Evolutionary conservation across 345 rosid genomes (phyloP).

Genomic region (Barbarea vulgaris): DNA sequence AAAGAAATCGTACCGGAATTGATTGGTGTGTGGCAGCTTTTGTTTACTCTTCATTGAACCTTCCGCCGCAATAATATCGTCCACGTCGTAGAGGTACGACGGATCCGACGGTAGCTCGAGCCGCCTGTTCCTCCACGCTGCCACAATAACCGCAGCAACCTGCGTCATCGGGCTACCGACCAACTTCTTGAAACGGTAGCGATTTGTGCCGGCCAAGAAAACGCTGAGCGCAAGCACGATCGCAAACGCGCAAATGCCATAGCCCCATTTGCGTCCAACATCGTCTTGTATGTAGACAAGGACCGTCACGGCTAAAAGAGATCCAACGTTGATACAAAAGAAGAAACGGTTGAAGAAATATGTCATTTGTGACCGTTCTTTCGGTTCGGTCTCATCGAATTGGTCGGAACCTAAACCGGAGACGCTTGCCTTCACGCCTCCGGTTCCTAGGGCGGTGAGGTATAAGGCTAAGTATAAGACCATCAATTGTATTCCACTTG

Average conservation of each 20-base stretch:
- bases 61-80: conserved; percentile 52
- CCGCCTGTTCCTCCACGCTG: conserved; percentile 68
- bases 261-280: conserved; percentile 85
- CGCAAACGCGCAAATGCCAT: conserved; percentile 80
- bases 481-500: conserved; percentile 61
- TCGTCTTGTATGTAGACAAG: conserved; percentile 92
- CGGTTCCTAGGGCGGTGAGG: conserved; percentile 87
- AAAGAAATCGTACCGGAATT: conserved; percentile 61
- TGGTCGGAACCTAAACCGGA: conserved; percentile 98
- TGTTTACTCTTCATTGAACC: conserved; percentile 64
- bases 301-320: conserved; percentile 77
- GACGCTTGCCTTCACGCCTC: conserved; percentile 93
- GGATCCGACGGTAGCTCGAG: conserved; percentile 65
- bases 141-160: conserved; percentile 64
- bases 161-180: conserved; percentile 96
- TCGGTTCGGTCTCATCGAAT: conserved; percentile 71
- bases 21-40: conserved; percentile 67
- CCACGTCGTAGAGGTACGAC: conserved; percentile 53
- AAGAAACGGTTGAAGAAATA: conserved; percentile 94
- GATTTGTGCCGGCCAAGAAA: conserved; percentile 73
- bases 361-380: conserved; percentile 67
- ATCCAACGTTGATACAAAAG: conserved; percentile 83
- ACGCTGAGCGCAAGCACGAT: conserved; percentile 58
- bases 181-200: conserved; percentile 82
- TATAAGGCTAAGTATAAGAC: conserved; percentile 78